Conservation (phyloP, 352 stramenopile genomes). For the Phytophthora fragariaefolia region DNA sequence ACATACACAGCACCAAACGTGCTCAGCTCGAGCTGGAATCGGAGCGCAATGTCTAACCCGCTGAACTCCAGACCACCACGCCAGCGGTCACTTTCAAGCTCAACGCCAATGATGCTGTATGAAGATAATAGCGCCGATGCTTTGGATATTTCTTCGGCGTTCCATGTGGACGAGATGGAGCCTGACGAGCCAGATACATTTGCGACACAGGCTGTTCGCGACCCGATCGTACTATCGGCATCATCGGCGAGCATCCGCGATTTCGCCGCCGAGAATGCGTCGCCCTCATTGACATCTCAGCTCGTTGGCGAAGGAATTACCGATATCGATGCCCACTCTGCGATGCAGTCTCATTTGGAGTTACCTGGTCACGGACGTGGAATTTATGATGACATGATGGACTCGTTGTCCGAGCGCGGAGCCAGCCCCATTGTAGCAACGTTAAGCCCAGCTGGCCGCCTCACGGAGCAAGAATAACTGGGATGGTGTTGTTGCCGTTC, state of each 20-base stretch:
- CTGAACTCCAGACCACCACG: constrained; percentile 23
- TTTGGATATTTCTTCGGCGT: constrained; percentile 11
- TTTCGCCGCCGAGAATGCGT: constrained; percentile 38
- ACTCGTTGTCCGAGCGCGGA: constrained; percentile 36
- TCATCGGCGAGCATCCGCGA: constrained; percentile 35
- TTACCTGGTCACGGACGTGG: constrained; percentile 16
- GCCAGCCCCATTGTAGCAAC: constrained; percentile 31
- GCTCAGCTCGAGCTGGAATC: constrained; percentile 38
- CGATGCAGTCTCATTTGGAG: constrained; percentile 17
- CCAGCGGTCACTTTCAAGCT: constrained; percentile 40
- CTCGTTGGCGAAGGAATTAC: constrained; percentile 27
- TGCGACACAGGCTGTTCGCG: constrained; percentile 26
- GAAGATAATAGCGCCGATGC: constrained; percentile 13
- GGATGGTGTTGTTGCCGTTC: constrained; percentile 24
- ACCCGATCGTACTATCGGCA: constrained; percentile 23
- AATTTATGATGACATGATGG: constrained; percentile 43
- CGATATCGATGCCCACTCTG: constrained; percentile 2
- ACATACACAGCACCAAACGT: constrained; percentile 48
- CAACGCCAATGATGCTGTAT: constrained; percentile 14
- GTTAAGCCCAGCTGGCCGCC: constrained; percentile 10
- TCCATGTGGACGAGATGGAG: constrained; percentile 31
- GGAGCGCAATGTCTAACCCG: constrained; percentile 16
- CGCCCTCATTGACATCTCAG: constrained; percentile 40
- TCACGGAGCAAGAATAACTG: constrained; percentile 33
- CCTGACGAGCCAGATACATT: constrained; percentile 33